Evolutionary conservation across 2,329 filamentous ascomycete species (phyloP).

Genomic region (Dichotomopilus funicola): DNA sequence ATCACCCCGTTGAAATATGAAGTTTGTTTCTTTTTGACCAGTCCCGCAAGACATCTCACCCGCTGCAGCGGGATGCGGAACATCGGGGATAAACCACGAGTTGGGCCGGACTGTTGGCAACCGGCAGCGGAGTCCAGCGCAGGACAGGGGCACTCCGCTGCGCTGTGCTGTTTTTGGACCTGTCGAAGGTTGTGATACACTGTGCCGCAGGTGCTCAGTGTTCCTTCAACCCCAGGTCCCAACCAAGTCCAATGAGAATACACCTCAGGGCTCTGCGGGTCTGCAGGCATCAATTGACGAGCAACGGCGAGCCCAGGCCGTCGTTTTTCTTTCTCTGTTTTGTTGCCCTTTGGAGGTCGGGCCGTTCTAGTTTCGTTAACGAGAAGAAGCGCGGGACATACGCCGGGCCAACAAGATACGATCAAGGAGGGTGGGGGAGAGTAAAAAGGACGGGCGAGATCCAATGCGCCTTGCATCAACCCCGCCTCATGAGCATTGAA

Average conservation of each 20-base stretch:
- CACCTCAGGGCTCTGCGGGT: neutral
- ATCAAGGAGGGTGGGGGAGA: too few species aligned
- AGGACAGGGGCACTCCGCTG: neutral
- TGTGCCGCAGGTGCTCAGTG: slow-evolving; percentile 12
- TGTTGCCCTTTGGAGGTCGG: slow-evolving; percentile 1
- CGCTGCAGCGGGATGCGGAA: too few species aligned
- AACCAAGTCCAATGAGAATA: too few species aligned
- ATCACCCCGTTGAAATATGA: too few species aligned
- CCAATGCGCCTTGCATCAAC: slow-evolving; percentile 9
- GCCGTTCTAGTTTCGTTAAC: slow-evolving; percentile 1
- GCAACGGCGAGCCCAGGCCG: neutral
- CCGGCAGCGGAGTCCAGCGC: neutral
- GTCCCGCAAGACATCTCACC: too few species aligned
- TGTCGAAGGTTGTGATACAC: slow-evolving; percentile 12
- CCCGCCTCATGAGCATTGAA: neutral
- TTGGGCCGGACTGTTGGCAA: neutral
- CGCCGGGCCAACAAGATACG: too few species aligned
- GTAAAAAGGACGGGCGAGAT: too few species aligned
- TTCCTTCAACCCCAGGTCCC: slow-evolving; percentile 1
- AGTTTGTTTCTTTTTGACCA: too few species aligned
- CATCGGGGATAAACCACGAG: neutral
- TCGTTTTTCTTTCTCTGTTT: neutral
- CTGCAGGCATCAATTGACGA: slow-evolving; percentile 10
- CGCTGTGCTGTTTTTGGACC: slow-evolving; percentile 15
- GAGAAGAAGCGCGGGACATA: neutral